phyloP scores from a whole-genome alignment of 1,284 basidiomycete species.

The Boletus semigastroideus region DNA sequence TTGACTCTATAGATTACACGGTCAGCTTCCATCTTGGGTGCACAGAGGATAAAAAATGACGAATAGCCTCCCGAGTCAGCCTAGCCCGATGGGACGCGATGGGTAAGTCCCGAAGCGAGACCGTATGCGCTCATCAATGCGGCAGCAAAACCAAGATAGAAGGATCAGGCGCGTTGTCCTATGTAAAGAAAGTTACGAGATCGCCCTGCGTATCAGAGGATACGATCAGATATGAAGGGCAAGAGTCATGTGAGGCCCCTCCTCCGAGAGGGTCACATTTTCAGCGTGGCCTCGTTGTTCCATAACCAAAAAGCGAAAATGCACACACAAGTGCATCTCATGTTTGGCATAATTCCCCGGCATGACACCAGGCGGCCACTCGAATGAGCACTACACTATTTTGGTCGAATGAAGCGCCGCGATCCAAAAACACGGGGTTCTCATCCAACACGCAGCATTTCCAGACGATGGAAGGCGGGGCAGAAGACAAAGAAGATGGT shows the following conservation, averaged over 20 bases:
- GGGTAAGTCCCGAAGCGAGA: conserved; percentile 9
- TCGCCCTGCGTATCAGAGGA: conserved; percentile 12
- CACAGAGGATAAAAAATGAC: conserved; percentile 2
- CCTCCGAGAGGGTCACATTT: conserved; percentile 4
- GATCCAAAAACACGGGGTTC: conserved; percentile 5
- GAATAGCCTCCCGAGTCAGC: conserved; percentile 9
- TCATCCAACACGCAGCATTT: conserved; percentile 7
- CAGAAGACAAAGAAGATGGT: conserved; percentile 1
- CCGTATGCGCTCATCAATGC: conserved; percentile 12
- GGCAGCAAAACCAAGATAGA: conserved; percentile 12
- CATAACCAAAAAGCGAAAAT: conserved; percentile 5
- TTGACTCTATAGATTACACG: conserved; percentile 56
- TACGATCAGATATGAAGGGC: conserved; percentile 7
- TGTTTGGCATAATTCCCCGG: background rate
- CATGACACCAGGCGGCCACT: conserved; percentile 23
- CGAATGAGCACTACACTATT: conserved; percentile 10
- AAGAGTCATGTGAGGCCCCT: conserved; percentile 11
- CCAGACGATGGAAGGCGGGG: conserved; percentile 1
- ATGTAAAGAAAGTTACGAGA: conserved; percentile 8
- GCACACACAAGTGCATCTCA: background rate
- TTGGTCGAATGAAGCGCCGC: conserved; percentile 1
- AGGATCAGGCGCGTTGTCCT: conserved; percentile 10
- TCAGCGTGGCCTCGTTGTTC: conserved; percentile 2
- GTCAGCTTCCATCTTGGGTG: conserved; percentile 18
- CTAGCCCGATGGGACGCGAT: conserved; percentile 10